Conservation (phyloP, 2,329 filamentous ascomycete species). For the Epichloe amarillans region DNA sequence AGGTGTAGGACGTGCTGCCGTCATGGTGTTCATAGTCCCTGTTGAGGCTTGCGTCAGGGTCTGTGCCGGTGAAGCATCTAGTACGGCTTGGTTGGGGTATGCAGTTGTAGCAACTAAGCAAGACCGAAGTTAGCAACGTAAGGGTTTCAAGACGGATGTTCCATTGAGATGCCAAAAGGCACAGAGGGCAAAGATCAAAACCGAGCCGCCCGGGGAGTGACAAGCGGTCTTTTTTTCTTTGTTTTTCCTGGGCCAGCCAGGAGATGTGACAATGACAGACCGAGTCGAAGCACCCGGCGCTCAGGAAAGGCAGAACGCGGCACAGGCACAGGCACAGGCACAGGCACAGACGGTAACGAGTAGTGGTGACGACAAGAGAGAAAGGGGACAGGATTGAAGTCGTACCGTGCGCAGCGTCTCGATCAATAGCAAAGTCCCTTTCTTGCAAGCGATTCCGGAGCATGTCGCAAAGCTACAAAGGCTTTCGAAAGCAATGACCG, state of each 20-base stretch:
- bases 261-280: slow-evolving; percentile 7
- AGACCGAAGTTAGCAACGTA: neutral
- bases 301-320: neutral
- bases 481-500: neutral
- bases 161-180: neutral
- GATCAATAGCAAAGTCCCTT: slow-evolving; percentile 23
- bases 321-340: neutral
- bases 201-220: neutral
- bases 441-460: slow-evolving; percentile 19
- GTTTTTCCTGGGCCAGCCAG: slow-evolving; percentile 2
- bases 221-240: too few relatives aligned
- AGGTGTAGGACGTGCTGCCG: slow-evolving; percentile 9
- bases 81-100: slow-evolving; percentile 10
- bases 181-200: too few relatives aligned
- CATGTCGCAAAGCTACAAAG: slow-evolving; percentile 11
- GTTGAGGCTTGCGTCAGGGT: slow-evolving; percentile 26
- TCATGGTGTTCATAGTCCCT: slow-evolving; percentile 28
- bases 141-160: neutral
- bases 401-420: slow-evolving; percentile 12
- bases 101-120: slow-evolving; percentile 1
- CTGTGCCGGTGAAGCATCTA: slow-evolving; percentile 18
- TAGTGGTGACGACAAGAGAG: neutral
- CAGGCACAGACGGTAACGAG: neutral
- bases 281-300: neutral
- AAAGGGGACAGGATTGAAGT: neutral